Conservation (phyloP, 805 yeast genomes). For the Candida pseudoglaebosa region DNA sequence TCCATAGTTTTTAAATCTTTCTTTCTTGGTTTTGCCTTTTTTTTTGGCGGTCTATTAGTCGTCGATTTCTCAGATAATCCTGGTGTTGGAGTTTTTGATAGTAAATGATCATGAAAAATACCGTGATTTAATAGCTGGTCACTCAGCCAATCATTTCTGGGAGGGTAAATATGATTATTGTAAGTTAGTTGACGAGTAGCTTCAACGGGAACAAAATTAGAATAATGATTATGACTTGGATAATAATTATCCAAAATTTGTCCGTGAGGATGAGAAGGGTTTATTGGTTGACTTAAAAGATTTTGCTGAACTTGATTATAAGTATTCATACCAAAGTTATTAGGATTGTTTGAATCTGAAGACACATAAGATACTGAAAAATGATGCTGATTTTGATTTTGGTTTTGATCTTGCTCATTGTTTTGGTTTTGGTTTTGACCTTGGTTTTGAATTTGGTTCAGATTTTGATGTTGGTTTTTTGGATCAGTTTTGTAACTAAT, state of each 20-base stretch:
- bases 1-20: slow-evolving; percentile 13
- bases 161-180: background rate
- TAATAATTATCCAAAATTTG: background rate
- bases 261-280: slow-evolving; percentile 1
- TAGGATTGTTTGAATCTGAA: background rate
- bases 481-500: slow-evolving; percentile 23
- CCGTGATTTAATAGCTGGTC: slow-evolving; percentile 1
- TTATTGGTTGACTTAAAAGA: background rate
- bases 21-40: slow-evolving; percentile 9
- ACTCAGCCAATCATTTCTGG: background rate
- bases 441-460: background rate
- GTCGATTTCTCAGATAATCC: background rate
- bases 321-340: background rate
- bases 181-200: slow-evolving; percentile 2
- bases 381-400: too few species aligned
- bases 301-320: slow-evolving; percentile 3
- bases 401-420: too few species aligned
- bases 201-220: slow-evolving; percentile 1
- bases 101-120: too few species aligned
- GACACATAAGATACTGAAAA: too few species aligned
- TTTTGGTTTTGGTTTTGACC: too few species aligned
- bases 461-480: slow-evolving; percentile 8
- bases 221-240: slow-evolving; percentile 3
- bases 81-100: background rate
- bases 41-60: slow-evolving; percentile 7